Percentiles rank a stretch among this genome's conserved stretches.
These are phyloP conservation scores for Teunomyces lycoperdinae DNA, from an alignment of 805 yeast genomes.

Conservation along the genomic window DNA sequence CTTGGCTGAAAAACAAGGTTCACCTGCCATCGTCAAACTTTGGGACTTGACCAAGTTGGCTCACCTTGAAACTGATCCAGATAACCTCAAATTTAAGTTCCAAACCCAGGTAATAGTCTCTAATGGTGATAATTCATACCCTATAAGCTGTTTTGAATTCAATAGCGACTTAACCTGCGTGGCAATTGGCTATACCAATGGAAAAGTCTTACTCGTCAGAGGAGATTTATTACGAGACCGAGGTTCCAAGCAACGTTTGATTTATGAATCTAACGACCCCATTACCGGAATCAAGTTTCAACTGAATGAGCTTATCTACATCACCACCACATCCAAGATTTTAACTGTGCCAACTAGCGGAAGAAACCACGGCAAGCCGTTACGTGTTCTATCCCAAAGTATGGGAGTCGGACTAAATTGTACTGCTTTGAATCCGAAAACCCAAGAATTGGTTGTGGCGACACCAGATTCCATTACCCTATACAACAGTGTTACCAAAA, in stretches of 20 bases:
- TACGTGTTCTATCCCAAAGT: constrained; percentile 42
- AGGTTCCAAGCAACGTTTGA: constrained; percentile 82
- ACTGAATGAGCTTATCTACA: constrained; percentile 52
- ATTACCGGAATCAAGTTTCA: constrained; percentile 71
- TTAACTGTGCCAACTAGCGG: constrained; percentile 76
- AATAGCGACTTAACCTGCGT: constrained; percentile 57
- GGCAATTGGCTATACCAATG: constrained; percentile 81
- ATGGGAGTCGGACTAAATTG: constrained; percentile 53
- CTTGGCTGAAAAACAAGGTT: constrained; percentile 71
- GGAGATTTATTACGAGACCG: constrained; percentile 88
- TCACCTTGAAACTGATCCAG: constrained; percentile 20
- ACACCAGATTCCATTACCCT: constrained; percentile 60
- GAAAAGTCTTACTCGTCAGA: constrained; percentile 73
- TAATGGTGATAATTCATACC: constrained; percentile 75
- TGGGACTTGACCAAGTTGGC: constrained; percentile 67
- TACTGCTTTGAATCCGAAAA: constrained; percentile 37
- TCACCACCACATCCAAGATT: constrained; percentile 71
- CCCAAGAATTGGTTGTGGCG: constrained; percentile 61
- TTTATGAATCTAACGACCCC: constrained; percentile 75
- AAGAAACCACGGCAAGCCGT: constrained; percentile 65
- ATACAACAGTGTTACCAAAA: constrained; percentile 55
- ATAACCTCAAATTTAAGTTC: constrained; percentile 36
- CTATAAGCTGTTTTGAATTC: constrained; percentile 63
- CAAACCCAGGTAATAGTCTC: constrained; percentile 61
- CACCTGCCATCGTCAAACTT: constrained; percentile 62